phyloP scores from a whole-genome alignment of 306 rosid genomes.

The Lathyrus sativus region DNA sequence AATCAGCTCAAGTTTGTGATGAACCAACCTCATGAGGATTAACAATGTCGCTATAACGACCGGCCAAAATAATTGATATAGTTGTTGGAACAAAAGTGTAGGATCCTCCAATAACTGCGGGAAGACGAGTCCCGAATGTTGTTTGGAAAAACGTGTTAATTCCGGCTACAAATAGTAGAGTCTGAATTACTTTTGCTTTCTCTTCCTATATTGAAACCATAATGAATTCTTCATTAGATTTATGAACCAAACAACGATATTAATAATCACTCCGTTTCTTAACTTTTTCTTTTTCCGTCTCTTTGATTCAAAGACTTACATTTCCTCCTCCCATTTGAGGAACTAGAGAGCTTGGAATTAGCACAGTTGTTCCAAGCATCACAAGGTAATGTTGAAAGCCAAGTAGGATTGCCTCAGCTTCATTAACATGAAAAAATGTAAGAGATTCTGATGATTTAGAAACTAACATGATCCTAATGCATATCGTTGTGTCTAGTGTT shows the following conservation, averaged over 20 bases:
- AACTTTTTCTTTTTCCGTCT: background rate
- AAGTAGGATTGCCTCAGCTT: constrained; percentile 95
- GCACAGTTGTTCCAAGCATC: constrained; percentile 96
- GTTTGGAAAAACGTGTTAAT: constrained; percentile 80
- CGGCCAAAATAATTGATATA: constrained; percentile 88
- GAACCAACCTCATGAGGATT: constrained; percentile 77
- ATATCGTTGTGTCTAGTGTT: too few relatives aligned
- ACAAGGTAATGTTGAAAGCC: constrained; percentile 98
- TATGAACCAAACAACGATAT: constrained; percentile 27
- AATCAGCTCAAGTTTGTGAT: background rate
- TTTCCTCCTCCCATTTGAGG: constrained; percentile 99
- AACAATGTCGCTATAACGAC: constrained; percentile 77
- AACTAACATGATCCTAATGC: too few relatives aligned
- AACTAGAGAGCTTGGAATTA: constrained; percentile 84
- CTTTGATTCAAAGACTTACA: constrained; percentile 50
- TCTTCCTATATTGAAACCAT: constrained; percentile 60
- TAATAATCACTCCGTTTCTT: too few relatives aligned
- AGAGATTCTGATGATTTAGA: too few relatives aligned
- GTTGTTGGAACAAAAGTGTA: constrained; percentile 90
- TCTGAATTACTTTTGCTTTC: constrained; percentile 92
- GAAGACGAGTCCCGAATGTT: constrained; percentile 86
- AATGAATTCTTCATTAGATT: constrained; percentile 31
- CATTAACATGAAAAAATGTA: constrained; percentile 32
- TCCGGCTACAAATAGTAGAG: constrained; percentile 86
- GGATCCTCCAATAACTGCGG: constrained; percentile 91